Evolutionary conservation across 176 grass and related monocot genomes (phyloP), one percentile per base, ranked within the genome.

Genomic region (Tuctoria greenei): DNA sequence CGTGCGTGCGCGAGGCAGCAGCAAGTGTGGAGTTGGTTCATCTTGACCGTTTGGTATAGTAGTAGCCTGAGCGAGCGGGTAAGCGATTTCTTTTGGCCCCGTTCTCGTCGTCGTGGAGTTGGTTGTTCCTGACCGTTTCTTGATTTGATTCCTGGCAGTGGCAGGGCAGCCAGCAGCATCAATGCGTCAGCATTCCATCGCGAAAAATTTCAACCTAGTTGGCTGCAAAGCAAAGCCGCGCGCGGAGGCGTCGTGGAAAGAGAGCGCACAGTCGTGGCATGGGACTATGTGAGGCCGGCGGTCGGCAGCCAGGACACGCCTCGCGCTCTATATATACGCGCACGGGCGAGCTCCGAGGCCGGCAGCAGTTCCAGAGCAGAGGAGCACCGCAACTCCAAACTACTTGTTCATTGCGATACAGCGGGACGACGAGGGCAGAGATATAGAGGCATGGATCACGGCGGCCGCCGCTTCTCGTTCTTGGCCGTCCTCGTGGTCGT

Each of bases 91-190:
- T 34, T 36, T 43, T 21, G 20, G 52, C 8, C 15, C 15, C 24
- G 0, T 38, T 47, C 43, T 52, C 44, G 49, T 64, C 44, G 49
- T 64, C 59, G 60, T 16, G 43, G 74, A 64, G 42, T 16, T 76
- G 74, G n/a, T 64, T 64, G 31, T 2, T 31, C 72, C 64, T 71
- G 66, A 71, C 85, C 79, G 4, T 24, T 50, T 85, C 83, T 20
- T 39, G 15, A 0, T 26, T 20, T 39, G 15, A 0, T 26, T 21
- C 59, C 31, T n/a, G n/a, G n/a, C n/a, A n/a, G n/a, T n/a, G n/a
- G n/a, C n/a, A n/a, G n/a, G n/a, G n/a, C n/a, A n/a, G 20, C 39
- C 50, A 7, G 34, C 50, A 46, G 54, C 21, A 25, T 18, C 7
- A 26, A 49, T 5, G 28, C 63, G 81, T 70, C 81, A 83, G 73